Evolutionary conservation across 2,329 filamentous ascomycete genomes (phyloP).

Genomic region (Talaromyces sp.): DNA sequence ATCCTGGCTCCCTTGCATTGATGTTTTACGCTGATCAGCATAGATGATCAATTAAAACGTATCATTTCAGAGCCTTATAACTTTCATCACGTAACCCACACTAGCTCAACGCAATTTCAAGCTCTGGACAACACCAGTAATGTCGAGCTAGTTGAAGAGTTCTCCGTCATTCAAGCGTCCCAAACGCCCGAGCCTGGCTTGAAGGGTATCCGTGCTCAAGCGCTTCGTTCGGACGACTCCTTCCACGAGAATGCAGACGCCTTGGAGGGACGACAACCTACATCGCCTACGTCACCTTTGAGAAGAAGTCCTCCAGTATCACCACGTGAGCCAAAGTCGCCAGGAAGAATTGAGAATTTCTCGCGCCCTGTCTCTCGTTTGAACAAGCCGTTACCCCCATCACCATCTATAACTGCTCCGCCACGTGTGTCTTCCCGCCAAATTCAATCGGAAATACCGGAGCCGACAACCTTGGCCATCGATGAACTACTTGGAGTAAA

Average conservation of each 20-base stretch:
- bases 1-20: not conserved
- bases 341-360: constrained; percentile 50
- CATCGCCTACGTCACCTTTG: constrained; percentile 19
- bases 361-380: constrained; percentile 50
- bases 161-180: constrained; percentile 52
- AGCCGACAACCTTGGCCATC: constrained; percentile 40
- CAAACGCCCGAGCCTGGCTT: constrained; percentile 50
- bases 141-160: constrained; percentile 52
- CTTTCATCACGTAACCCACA: constrained; percentile 63
- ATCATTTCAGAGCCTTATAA: constrained; percentile 62
- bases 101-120: constrained; percentile 54
- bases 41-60: constrained; percentile 45
- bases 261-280: constrained; percentile 4
- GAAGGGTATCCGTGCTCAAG: constrained; percentile 52
- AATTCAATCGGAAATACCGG: constrained; percentile 27
- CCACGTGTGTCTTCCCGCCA: constrained; percentile 39
- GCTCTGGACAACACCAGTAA: constrained; percentile 51
- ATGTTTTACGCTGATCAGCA: constrained; percentile 11
- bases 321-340: constrained; percentile 25
- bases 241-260: constrained; percentile 15
- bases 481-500: constrained; percentile 39
- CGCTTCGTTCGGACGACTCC: constrained; percentile 37
- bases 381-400: constrained; percentile 34
- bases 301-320: constrained; percentile 32
- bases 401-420: constrained; percentile 40